These are phyloP conservation scores for Penicillium sp. DNA, from an alignment of 2,329 filamentous ascomycete genomes.

Conservation along the genomic window DNA sequence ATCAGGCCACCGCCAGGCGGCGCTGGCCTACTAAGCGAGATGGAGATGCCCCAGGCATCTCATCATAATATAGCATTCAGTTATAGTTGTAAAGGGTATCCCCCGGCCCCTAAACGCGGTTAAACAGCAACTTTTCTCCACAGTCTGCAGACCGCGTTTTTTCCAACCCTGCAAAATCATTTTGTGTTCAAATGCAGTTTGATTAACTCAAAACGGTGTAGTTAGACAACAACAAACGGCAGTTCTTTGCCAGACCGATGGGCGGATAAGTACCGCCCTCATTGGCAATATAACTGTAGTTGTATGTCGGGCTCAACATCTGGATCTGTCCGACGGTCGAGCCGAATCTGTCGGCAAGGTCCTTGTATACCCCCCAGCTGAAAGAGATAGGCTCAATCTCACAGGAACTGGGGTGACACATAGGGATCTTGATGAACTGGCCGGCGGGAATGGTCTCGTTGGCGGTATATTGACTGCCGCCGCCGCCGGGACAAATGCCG, in stretches of 20 bases:
- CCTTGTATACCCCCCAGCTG: conserved; percentile 15
- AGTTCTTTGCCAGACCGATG: background rate
- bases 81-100: too few relatives aligned
- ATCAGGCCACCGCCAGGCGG: too few relatives aligned
- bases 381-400: conserved; percentile 10
- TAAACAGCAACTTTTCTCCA: too few relatives aligned
- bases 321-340: conserved; percentile 17
- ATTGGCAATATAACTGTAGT: conserved; percentile 10
- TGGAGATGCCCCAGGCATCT: too few relatives aligned
- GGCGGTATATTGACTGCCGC: background rate
- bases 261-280: conserved; percentile 1
- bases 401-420: conserved; percentile 14
- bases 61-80: too few relatives aligned
- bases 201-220: too few relatives aligned
- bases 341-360: conserved; percentile 15
- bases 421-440: conserved; percentile 14
- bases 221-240: background rate
- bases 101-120: too few relatives aligned
- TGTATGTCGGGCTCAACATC: conserved; percentile 13
- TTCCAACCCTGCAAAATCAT: too few relatives aligned
- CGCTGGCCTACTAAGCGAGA: too few relatives aligned
- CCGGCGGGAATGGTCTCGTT: conserved; percentile 1
- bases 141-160: too few relatives aligned
- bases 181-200: too few relatives aligned
- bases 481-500: background rate